Percentiles rank a stretch among this genome's conserved stretches.
Evolutionary conservation across 2,329 filamentous ascomycete genomes (phyloP).

Genomic region (Fragosphaeria purpurea): DNA sequence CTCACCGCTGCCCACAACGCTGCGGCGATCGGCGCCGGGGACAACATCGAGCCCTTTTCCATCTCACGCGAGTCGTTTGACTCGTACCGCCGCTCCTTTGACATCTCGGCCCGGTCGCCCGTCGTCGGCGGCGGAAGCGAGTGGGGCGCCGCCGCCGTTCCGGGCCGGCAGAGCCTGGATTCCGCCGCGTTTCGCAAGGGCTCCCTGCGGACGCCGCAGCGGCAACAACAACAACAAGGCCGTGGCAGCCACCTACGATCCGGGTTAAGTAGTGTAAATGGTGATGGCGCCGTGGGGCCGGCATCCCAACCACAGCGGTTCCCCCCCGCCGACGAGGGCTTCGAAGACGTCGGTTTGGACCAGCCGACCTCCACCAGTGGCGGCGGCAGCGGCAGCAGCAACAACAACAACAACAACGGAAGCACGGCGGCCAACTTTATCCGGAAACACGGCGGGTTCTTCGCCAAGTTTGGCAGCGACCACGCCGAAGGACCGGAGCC

Average conservation of each 20-base stretch:
- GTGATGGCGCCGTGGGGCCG: no score
- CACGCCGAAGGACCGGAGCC: constrained; percentile 22
- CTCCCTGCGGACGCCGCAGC: constrained; percentile 18
- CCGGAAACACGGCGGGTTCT: constrained; percentile 68
- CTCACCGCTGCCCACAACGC: no score
- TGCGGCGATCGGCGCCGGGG: constrained; percentile 25
- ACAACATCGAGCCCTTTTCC: constrained; percentile 84
- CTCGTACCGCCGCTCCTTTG: constrained; percentile 90
- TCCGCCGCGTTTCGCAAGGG: constrained; percentile 52
- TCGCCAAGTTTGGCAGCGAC: constrained; percentile 67
- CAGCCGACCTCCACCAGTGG: constrained; percentile 37
- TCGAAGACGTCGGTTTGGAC: constrained; percentile 82
- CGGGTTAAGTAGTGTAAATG: constrained; percentile 37
- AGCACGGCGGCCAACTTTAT: constrained; percentile 19
- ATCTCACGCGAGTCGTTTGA: constrained; percentile 97
- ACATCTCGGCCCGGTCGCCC: constrained; percentile 82
- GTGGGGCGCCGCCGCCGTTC: constrained; percentile 12
- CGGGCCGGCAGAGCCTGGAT: constrained; percentile 71
- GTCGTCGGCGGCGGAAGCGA: constrained; percentile 44
- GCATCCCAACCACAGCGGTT: neutral
- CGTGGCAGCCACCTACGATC: constrained; percentile 38
- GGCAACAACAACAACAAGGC: neutral
- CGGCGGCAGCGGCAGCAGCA: neutral
- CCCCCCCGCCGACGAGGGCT: constrained; percentile 64
- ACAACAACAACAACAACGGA: neutral